Conservation (phyloP, 495 filamentous ascomycete genomes). For the Penicillium macrosclerotiorum region DNA sequence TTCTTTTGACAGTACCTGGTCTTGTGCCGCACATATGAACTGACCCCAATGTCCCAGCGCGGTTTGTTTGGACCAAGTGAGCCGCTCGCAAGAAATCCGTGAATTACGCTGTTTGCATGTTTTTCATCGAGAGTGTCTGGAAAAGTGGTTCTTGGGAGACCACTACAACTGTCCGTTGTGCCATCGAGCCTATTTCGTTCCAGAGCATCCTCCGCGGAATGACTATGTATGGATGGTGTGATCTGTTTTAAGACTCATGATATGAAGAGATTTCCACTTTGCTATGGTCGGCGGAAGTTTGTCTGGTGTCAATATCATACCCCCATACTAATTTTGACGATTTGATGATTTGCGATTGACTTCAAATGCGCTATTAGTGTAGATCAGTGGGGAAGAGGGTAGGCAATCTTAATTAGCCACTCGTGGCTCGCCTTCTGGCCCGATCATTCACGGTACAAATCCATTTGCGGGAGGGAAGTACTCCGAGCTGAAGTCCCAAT, state of each 20-base stretch:
- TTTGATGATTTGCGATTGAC: background rate
- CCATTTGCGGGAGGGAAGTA: slow-evolving; percentile 26
- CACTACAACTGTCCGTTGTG: slow-evolving; percentile 47
- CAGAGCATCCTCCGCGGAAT: slow-evolving; percentile 30
- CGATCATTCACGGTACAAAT: slow-evolving; percentile 19
- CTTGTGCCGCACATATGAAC: background rate
- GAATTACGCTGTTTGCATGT: slow-evolving; percentile 46
- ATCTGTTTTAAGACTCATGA: slow-evolving; percentile 9
- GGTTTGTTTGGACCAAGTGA: slow-evolving; percentile 44
- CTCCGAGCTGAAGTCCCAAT: slow-evolving; percentile 36
- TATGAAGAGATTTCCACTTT: background rate
- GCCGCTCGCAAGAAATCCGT: slow-evolving; percentile 38
- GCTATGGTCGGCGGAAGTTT: background rate
- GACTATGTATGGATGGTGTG: slow-evolving; percentile 47
- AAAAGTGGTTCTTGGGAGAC: slow-evolving; percentile 45
- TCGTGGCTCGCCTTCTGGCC: too few relatives aligned
- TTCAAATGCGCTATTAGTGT: background rate
- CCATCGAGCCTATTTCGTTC: slow-evolving; percentile 38
- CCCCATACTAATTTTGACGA: background rate
- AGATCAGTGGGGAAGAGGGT: too few relatives aligned
- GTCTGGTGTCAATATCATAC: background rate
- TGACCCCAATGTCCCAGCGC: slow-evolving; percentile 24
- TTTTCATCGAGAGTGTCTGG: slow-evolving; percentile 46
- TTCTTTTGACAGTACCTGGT: background rate
- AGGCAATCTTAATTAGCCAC: too few relatives aligned